Evolutionary conservation across 1,284 basidiomycete species (phyloP).

Genomic region (Takashimella koratensis): DNA sequence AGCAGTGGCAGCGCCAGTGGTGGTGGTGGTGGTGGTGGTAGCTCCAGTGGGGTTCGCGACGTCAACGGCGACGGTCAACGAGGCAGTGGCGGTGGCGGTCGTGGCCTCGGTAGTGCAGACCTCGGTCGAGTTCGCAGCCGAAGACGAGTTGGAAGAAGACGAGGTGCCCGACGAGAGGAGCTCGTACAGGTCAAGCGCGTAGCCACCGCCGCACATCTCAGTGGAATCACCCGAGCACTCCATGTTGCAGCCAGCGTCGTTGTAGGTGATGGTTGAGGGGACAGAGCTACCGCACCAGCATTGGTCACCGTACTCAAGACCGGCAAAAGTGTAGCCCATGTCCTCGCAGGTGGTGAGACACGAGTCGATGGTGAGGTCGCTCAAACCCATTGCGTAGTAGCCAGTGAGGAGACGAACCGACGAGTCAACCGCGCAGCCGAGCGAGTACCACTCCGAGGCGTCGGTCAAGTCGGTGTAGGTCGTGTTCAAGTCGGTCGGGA

Average conservation of each 20-base stretch:
- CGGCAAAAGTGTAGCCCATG: conserved; percentile 40
- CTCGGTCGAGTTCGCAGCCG: not conserved
- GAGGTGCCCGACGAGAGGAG: conserved; percentile 12
- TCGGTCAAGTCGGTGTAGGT: conserved; percentile 18
- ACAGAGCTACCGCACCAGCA: conserved; percentile 41
- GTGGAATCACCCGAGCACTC: conserved; percentile 34
- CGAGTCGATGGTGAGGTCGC: conserved; percentile 31
- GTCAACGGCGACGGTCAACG: conserved; percentile 5
- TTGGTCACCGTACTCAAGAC: conserved; percentile 42
- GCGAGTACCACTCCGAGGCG: conserved; percentile 34
- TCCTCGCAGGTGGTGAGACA: conserved; percentile 39
- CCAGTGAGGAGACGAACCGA: conserved; percentile 19
- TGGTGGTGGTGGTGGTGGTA: conserved; percentile 5
- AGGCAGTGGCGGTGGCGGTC: conserved; percentile 4
- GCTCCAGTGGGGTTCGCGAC: conserved; percentile 6
- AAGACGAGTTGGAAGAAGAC: not conserved
- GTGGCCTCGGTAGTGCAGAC: conserved; percentile 1
- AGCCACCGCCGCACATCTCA: conserved; percentile 42
- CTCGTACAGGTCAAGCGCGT: conserved; percentile 37
- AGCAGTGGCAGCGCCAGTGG: conserved; percentile 1
- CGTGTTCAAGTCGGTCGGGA: not conserved
- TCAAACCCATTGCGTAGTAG: conserved; percentile 6
- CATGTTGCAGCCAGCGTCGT: conserved; percentile 26
- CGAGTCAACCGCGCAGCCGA: conserved; percentile 38
- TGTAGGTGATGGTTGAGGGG: conserved; percentile 16